These are phyloP conservation scores for Alternaria sp. DNA, from an alignment of 2,329 filamentous ascomycete species.

Conservation along the genomic window DNA sequence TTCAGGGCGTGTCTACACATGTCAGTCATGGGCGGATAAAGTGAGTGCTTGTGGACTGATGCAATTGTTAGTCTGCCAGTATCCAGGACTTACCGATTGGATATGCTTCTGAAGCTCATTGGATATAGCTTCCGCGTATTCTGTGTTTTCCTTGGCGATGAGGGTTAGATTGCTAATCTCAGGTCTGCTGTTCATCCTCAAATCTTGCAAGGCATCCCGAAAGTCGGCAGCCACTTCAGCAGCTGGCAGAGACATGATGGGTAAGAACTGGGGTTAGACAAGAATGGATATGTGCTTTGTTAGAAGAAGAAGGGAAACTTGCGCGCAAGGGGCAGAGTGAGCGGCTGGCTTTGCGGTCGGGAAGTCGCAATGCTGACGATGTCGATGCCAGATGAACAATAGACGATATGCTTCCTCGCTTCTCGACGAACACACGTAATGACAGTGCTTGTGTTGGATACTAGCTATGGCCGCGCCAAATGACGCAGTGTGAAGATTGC, in stretches of 20 bases:
- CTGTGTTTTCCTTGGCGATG: constrained; percentile 96
- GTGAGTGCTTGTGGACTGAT: not conserved
- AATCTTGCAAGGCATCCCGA: constrained; percentile 88
- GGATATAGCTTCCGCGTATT: constrained; percentile 92
- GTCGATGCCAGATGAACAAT: constrained; percentile 45
- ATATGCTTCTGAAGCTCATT: constrained; percentile 92
- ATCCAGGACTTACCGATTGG: constrained; percentile 76
- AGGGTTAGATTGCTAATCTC: constrained; percentile 98
- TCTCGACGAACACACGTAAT: constrained; percentile 51
- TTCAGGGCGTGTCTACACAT: constrained; percentile 79
- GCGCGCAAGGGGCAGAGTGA: constrained; percentile 29
- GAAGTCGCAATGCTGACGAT: constrained; percentile 36
- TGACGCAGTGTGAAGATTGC: constrained; percentile 45
- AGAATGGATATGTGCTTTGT: constrained; percentile 20
- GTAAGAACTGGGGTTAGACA: constrained; percentile 43
- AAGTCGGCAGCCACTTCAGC: constrained; percentile 96
- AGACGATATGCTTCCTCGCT: constrained; percentile 53
- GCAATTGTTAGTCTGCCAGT: not conserved
- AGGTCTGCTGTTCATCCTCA: constrained; percentile 88
- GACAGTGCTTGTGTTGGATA: constrained; percentile 57
- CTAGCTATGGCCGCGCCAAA: constrained; percentile 57
- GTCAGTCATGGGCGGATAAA: constrained; percentile 25
- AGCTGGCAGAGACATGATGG: constrained; percentile 72
- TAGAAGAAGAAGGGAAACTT: constrained; percentile 20
- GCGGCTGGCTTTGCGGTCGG: constrained; percentile 36